Conservation (phyloP, 1,284 basidiomycete genomes). For the Taiwanofungus camphoratus region DNA sequence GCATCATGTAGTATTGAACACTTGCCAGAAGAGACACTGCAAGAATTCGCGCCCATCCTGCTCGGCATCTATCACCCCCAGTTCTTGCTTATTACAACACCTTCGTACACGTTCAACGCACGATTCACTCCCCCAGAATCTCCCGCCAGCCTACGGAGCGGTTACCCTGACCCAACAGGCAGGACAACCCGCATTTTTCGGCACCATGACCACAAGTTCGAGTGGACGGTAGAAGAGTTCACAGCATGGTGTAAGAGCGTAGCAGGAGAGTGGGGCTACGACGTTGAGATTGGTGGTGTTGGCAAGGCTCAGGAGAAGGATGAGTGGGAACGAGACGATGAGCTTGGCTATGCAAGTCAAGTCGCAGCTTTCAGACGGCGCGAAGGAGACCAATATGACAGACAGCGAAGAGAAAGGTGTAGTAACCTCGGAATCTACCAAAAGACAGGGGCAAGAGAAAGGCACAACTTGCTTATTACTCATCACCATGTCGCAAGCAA, state of each 20-base stretch:
- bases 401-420: slow-evolving; percentile 32
- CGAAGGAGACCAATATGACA: slow-evolving; percentile 28
- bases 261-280: slow-evolving; percentile 74
- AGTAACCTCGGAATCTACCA: slow-evolving; percentile 28
- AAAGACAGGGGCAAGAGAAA: slow-evolving; percentile 20
- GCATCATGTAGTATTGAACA: slow-evolving; percentile 73
- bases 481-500: slow-evolving; percentile 49
- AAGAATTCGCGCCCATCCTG: slow-evolving; percentile 73
- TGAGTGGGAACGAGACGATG: slow-evolving; percentile 60
- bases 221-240: slow-evolving; percentile 87
- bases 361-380: slow-evolving; percentile 63
- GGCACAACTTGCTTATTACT: slow-evolving; percentile 46
- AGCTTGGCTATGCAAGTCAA: slow-evolving; percentile 65
- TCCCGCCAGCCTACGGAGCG: slow-evolving; percentile 39
- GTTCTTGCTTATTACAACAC: slow-evolving; percentile 82
- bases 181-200: slow-evolving; percentile 74
- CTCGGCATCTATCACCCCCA: slow-evolving; percentile 82
- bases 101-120: slow-evolving; percentile 85
- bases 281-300: slow-evolving; percentile 48
- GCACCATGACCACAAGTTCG: slow-evolving; percentile 88
- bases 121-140: slow-evolving; percentile 70
- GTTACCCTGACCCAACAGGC: slow-evolving; percentile 67
- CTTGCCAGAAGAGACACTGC: slow-evolving; percentile 63
- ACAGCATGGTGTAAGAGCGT: slow-evolving; percentile 57
- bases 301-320: slow-evolving; percentile 55